phyloP scores from a whole-genome alignment of 768 basidiomycete genomes.

The Trametes sanguinea region DNA sequence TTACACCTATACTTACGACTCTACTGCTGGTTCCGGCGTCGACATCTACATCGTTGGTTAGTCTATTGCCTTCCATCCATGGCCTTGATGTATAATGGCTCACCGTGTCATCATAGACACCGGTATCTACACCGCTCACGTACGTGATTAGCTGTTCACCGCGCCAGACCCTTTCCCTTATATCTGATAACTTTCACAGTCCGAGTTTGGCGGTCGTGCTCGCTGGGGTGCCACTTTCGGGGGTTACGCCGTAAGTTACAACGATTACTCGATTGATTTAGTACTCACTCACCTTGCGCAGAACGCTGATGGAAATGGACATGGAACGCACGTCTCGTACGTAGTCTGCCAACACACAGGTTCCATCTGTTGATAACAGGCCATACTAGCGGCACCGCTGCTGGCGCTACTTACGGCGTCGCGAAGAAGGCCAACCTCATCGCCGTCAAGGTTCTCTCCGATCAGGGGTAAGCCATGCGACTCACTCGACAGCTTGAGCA shows the following conservation, averaged over 20 bases:
- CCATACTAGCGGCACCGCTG: slow-evolving; percentile 37
- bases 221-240: slow-evolving; percentile 43
- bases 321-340: slow-evolving; percentile 41
- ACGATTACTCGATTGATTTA: background rate
- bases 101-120: background rate
- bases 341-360: background rate
- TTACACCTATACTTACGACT: slow-evolving; percentile 33
- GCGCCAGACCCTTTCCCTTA: too few species aligned
- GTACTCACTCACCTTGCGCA: background rate
- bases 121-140: slow-evolving; percentile 30
- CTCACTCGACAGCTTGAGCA: slow-evolving; percentile 32
- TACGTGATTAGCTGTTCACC: background rate
- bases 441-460: slow-evolving; percentile 46
- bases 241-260: slow-evolving; percentile 20
- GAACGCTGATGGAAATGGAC: slow-evolving; percentile 42
- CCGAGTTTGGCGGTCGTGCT: slow-evolving; percentile 45
- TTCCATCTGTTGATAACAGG: background rate
- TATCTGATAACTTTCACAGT: slow-evolving; percentile 22
- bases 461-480: slow-evolving; percentile 32
- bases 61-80: background rate
- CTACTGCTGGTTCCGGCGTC: slow-evolving; percentile 37
- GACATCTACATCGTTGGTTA: slow-evolving; percentile 47
- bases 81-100: background rate
- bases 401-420: slow-evolving; percentile 35
- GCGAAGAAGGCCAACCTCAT: slow-evolving; percentile 38